Evolutionary conservation across 257 asterid species (phyloP), one percentile per base, ranked within the genome.

Genomic region (Paraleonurus japonicus): DNA sequence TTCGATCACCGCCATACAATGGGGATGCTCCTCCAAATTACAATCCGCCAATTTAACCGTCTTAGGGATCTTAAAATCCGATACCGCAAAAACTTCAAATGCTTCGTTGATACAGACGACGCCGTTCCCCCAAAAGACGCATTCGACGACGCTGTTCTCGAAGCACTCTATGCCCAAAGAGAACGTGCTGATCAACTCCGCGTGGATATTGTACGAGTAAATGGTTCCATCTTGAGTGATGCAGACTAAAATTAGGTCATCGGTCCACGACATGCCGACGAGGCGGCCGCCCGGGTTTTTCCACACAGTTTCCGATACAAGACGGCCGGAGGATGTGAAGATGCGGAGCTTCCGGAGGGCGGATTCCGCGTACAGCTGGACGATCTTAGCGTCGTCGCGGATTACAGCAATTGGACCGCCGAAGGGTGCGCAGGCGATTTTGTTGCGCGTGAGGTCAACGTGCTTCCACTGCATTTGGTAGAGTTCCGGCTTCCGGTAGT

Each of bases 331-430:
- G 75, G 94, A 91, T 76, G 89, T 94, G 86, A 89, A 91, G 51
- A 94, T 85, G 26, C 96, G 95, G 63, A 94, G 99, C 71, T 86
- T 91, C 2, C 98, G 96, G 58, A 86, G 89, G 41, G 99, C 97
- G 24, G 97, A 94, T 73, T 94, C 97, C 7, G 90, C 92, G 78
- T 85, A 88, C 22, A 94, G 96, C 89, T 94, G 97, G 66, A 91
- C 96, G 82, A 94, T 89, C 82, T 91, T 94, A 16, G 96, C 87
- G 72, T 94, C 99, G 80, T 91, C 98, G 5, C 98, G 96, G 84
- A 94, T 94, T 35, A 81, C 92, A 28, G 96, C 96, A 76, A 94
- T 84, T n/a, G 98, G 99, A 19, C 99, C 97, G 20, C 95, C 96
- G 79, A 89, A 89, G 19, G 99, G 88, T 15, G 96, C 92, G 75